Evolutionary conservation across 2,329 filamentous ascomycete genomes (phyloP).

Genomic region (Hansfordia pulvinata): DNA sequence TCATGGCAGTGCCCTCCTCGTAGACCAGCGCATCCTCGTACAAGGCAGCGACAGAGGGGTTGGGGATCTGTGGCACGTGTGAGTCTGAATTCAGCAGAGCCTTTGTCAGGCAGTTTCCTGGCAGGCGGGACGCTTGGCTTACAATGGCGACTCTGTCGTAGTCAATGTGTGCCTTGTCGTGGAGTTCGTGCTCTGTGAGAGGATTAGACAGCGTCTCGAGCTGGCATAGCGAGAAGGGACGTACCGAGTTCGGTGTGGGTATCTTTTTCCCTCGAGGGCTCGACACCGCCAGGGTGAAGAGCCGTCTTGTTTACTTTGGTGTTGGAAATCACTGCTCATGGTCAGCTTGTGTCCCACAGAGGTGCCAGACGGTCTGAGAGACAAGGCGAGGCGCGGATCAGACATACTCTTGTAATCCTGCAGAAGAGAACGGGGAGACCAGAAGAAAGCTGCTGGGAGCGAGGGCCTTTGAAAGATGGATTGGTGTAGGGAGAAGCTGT

Average conservation of each 20-base stretch:
- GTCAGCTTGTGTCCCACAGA: too few relatives aligned
- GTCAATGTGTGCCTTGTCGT: constrained; percentile 97
- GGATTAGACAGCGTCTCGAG: constrained; percentile 8
- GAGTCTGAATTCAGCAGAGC: constrained; percentile 62
- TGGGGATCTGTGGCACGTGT: constrained; percentile 48
- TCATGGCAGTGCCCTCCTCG: constrained; percentile 95
- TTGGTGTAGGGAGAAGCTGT: constrained; percentile 29
- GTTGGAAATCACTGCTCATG: constrained; percentile 33
- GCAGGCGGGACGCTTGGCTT: constrained; percentile 25
- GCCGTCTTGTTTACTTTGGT: constrained; percentile 75
- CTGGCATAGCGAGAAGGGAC: constrained; percentile 6
- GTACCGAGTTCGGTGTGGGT: constrained; percentile 69
- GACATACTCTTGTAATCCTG: constrained; percentile 14
- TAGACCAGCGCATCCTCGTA: constrained; percentile 98
- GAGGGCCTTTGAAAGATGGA: constrained; percentile 28
- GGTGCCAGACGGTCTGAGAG: too few relatives aligned
- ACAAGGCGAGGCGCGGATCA: constrained; percentile 6
- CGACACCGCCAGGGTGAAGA: constrained; percentile 80
- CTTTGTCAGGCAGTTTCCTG: constrained; percentile 96
- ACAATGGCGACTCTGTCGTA: constrained; percentile 98
- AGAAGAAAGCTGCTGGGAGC: constrained; percentile 24
- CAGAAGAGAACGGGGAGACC: constrained; percentile 15
- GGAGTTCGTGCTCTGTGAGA: constrained; percentile 69
- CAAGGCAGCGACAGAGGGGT: constrained; percentile 86
- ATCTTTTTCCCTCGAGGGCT: constrained; percentile 49